Conservation (phyloP, 2,329 filamentous ascomycete species). For the Bipolaris bicolor region DNA sequence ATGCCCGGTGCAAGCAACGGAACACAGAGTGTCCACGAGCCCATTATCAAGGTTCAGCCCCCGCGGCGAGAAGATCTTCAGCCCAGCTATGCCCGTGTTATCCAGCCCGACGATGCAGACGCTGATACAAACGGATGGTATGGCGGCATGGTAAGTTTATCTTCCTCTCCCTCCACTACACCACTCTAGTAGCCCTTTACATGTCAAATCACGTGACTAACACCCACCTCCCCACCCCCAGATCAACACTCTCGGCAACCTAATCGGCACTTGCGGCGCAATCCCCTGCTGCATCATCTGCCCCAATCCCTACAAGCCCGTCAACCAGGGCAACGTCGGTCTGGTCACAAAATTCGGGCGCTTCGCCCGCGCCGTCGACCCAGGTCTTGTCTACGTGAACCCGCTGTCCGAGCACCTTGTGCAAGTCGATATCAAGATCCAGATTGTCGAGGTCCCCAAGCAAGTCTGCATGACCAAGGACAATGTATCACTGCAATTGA, state of each 20-base stretch:
- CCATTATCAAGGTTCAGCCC: slow-evolving; percentile 70
- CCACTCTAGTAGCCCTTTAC: neutral
- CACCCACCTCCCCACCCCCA: slow-evolving; percentile 6
- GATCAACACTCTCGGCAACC: slow-evolving; percentile 75
- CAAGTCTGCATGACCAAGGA: slow-evolving; percentile 99
- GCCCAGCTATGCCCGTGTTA: slow-evolving; percentile 74
- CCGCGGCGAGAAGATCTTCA: slow-evolving; percentile 84
- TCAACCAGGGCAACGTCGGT: slow-evolving; percentile 91
- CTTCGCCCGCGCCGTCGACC: slow-evolving; percentile 95
- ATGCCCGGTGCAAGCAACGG: slow-evolving; percentile 20
- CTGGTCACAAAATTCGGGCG: slow-evolving; percentile 94
- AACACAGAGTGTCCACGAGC: slow-evolving; percentile 27
- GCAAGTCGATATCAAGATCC: slow-evolving; percentile 98
- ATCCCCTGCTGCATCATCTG: slow-evolving; percentile 90
- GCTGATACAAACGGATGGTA: slow-evolving; percentile 85
- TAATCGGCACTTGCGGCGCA: slow-evolving; percentile 80
- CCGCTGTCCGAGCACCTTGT: slow-evolving; percentile 87
- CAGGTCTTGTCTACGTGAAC: slow-evolving; percentile 96
- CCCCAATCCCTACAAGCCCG: slow-evolving; percentile 94
- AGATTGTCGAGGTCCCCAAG: slow-evolving; percentile 94
- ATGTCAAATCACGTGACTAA: neutral
- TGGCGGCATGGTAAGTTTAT: slow-evolving; percentile 65
- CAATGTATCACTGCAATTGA: slow-evolving; percentile 92
- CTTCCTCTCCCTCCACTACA: no score
- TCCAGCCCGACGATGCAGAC: slow-evolving; percentile 69